Percentiles rank a stretch among this genome's conserved stretches.
Conservation (phyloP, 2,329 filamentous ascomycete genomes). For the Cladosporium sphaerospermum region DNA sequence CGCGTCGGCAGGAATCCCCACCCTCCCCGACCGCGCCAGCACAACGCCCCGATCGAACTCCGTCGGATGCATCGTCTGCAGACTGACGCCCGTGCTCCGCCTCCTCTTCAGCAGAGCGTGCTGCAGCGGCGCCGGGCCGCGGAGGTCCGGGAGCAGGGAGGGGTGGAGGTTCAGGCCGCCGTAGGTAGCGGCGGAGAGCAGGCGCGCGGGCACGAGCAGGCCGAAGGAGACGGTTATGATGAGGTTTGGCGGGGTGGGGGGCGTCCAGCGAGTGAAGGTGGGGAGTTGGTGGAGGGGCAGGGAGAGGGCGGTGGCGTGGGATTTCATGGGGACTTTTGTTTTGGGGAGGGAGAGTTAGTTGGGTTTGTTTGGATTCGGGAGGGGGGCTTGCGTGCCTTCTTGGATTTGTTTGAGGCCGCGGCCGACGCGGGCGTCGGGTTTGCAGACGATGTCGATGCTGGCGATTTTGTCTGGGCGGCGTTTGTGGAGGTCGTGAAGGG, state of each 20-base stretch:
- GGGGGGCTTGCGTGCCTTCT: constrained; percentile 47
- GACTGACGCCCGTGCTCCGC: constrained; percentile 63
- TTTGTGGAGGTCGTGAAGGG: constrained; percentile 51
- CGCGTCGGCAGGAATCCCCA: constrained; percentile 42
- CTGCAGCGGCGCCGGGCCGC: constrained; percentile 80
- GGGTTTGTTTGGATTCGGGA: constrained; percentile 4
- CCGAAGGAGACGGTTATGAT: constrained; percentile 93
- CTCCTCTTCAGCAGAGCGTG: constrained; percentile 66
- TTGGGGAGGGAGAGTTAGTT: too few relatives aligned
- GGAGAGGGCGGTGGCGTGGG: constrained; percentile 55
- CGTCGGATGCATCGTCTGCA: constrained; percentile 76
- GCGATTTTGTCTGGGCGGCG: constrained; percentile 48
- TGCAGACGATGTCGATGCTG: constrained; percentile 80
- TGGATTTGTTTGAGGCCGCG: constrained; percentile 64
- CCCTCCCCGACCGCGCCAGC: constrained; percentile 50
- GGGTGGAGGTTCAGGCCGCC: constrained; percentile 92
- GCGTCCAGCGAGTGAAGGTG: constrained; percentile 77
- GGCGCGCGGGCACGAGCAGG: constrained; percentile 71
- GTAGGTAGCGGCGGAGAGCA: constrained; percentile 65
- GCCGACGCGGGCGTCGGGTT: constrained; percentile 71
- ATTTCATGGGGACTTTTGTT: constrained; percentile 63
- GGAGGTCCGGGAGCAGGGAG: constrained; percentile 70
- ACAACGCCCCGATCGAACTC: constrained; percentile 75
- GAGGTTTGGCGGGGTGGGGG: constrained; percentile 58
- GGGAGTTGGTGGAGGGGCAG: constrained; percentile 69